Base-by-base conservation (phyloP, 2,329 filamentous ascomycete genomes). In the Epichloe gansuensis region DNA sequence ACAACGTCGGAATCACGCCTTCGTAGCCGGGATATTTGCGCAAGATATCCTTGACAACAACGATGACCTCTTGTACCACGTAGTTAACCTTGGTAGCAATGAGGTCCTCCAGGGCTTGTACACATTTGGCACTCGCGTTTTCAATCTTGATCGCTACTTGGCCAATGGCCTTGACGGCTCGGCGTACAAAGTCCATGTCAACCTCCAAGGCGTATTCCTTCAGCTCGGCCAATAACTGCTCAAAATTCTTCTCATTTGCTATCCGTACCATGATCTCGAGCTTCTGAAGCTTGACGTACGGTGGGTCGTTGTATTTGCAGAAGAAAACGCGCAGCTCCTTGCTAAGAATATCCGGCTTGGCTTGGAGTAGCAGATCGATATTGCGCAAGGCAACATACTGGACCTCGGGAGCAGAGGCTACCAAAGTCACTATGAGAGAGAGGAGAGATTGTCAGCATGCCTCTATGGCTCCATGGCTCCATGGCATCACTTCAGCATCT, bases 81-180 rank as follows among this genome's bases (percentile, higher is more conserved):
- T 98, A 98, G 73, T 96, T 96, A 69, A 97, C 91, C 72, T 97
- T 97, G 55, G 90, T 95, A 57, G 91, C 87, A 66, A 98, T 96
- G 46, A 98, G 75, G 62, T 98, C 93, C 57, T 97, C 77, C 35
- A 98, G 75, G 0, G 91, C 88, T 62, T 94, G 94, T 56, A 98
- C 93, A 58, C 93, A 97, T 69, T 91, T 94, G 69, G 96, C 91
- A 64, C 88, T 93, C 4, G 91, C 88, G 60, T 82, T 84, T 69
- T 97, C 93, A 59, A 98, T 95, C 77, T 98, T 98, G 74, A 98
- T 97, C 31, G 93, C 93, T 41, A 95, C 91, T 69, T 98, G 93
- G 2, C 93, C 93, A 61, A 98, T 98, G 23, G 93, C 93, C 68
- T 90, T 93, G 61, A 98, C 88, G 7, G 93, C 89, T 62, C 93